phyloP scores from a whole-genome alignment of 768 basidiomycete species.

The Trametes villosa region DNA sequence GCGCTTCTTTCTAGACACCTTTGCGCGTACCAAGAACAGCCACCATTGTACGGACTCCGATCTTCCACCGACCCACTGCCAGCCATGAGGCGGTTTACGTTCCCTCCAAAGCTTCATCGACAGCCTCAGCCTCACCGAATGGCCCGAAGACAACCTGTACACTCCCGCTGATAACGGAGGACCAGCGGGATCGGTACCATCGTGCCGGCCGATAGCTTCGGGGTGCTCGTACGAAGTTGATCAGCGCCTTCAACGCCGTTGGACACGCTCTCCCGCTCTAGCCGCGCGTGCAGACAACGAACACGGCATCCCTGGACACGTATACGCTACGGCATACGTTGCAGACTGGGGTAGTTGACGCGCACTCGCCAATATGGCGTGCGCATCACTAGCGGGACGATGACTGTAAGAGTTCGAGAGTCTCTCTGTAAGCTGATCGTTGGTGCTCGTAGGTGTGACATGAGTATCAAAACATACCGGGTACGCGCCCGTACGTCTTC shows the following conservation, averaged over 20 bases:
- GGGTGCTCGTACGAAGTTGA: constrained; percentile 34
- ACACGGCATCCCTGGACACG: constrained; percentile 33
- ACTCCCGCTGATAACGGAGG: constrained; percentile 26
- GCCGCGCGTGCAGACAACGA: constrained; percentile 30
- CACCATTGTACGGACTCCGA: too few species aligned
- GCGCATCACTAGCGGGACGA: too few species aligned
- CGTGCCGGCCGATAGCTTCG: constrained; percentile 41
- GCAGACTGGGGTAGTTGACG: constrained; percentile 34
- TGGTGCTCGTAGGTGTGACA: too few species aligned
- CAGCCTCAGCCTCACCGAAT: constrained; percentile 1
- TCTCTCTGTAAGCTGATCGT: too few species aligned
- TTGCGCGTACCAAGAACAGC: neutral
- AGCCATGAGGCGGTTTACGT: constrained; percentile 3
- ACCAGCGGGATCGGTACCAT: constrained; percentile 34
- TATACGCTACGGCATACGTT: constrained; percentile 27
- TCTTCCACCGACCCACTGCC: neutral
- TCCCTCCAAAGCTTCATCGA: constrained; percentile 22
- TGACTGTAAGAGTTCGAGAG: too few species aligned
- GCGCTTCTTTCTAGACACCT: too few species aligned
- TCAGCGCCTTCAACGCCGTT: constrained; percentile 23
- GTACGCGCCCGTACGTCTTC: constrained; percentile 31
- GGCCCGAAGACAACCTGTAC: constrained; percentile 23
- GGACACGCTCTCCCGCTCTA: constrained; percentile 23
- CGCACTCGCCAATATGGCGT: too few species aligned
- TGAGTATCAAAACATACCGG: too few species aligned